Base-by-base conservation (phyloP, 495 filamentous ascomycete genomes). In the Lichenothelia convexa region DNA sequence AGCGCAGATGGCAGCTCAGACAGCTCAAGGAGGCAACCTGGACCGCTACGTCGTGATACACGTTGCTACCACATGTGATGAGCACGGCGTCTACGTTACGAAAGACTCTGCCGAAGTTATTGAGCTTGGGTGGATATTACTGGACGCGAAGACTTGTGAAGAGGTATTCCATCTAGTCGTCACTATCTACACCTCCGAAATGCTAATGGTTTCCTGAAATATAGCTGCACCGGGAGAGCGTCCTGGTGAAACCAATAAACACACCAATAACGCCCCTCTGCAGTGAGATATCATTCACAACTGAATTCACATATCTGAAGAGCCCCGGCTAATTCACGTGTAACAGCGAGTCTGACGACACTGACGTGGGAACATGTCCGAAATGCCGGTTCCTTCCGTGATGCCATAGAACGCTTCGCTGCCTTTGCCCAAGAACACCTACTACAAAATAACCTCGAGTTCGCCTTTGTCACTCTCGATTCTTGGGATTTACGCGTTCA, bases 71-170 rank as follows among this genome's bases (percentile, higher is more conserved):
- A 97, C 89, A 45, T 95, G 89, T 61, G 89, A 95, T 58, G 89
- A 97, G 51, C 89, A 97, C 61, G 89, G 89, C 40, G 91, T 97
- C 39, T 97, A 95, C 60, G 89, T 97, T 35, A 95, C 91, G 22
- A 94, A 93, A 63, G 89, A 97, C 55, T 94, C 87, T 24, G 91
- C 89, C 39, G 89, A 97, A 61, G 91, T 97, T 36, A 95, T 97
- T 56, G 89, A 97, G 68, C 67, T 97, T 48, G 89, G 89, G 32
- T 97, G 89, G 91, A 91, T 95, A 46, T 58, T 97, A 43, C 66
- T 95, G 39, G 85, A 97, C 58, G 75, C 84, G 36, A 83, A 86
- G 61, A 75, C 70, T 33, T 78, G 81, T 45, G 85, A 93, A 37
- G 86, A 94, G 80, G 86, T 94, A 68, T 38, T 23, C 32, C 15